Evolutionary conservation across 441 rosid species (phyloP).

Genomic region (Aleurites moluccanus): DNA sequence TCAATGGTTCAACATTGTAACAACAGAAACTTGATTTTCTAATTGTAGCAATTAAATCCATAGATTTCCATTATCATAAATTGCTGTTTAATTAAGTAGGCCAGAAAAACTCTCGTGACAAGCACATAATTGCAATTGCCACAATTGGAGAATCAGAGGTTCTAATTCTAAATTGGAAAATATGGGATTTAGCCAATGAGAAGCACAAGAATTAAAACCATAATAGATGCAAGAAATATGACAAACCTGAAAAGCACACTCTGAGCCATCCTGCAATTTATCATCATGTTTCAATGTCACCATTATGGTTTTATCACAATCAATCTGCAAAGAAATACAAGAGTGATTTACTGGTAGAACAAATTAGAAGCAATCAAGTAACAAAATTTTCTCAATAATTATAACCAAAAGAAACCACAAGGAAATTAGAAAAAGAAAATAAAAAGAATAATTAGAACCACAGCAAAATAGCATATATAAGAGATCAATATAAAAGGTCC

Average conservation of each 20-base stretch:
- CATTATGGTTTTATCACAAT: conserved; percentile 94
- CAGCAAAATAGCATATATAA: neutral
- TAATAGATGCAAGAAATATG: conserved; percentile 18
- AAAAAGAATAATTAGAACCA: neutral
- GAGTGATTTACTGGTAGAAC: conserved; percentile 10
- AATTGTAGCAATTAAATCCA: conserved; percentile 3
- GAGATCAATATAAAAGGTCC: conserved; percentile 1
- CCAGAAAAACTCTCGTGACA: neutral
- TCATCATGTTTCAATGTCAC: conserved; percentile 98
- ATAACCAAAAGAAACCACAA: neutral
- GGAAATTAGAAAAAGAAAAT: neutral
- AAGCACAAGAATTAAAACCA: neutral
- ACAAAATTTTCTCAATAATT: neutral
- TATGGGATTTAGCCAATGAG: neutral
- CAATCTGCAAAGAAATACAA: conserved; percentile 65
- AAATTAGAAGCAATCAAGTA: neutral
- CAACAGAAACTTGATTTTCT: conserved; percentile 11
- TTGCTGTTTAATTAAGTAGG: neutral
- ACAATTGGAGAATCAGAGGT: neutral
- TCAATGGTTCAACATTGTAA: neutral
- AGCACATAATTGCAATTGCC: neutral
- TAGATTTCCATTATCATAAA: neutral
- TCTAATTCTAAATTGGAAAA: neutral
- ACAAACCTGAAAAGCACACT: conserved; percentile 90
- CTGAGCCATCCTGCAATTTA: conserved; percentile 93